These are phyloP conservation scores for Nectriaceae sp. DNA, from an alignment of 2,329 filamentous ascomycete genomes.

Conservation along the genomic window DNA sequence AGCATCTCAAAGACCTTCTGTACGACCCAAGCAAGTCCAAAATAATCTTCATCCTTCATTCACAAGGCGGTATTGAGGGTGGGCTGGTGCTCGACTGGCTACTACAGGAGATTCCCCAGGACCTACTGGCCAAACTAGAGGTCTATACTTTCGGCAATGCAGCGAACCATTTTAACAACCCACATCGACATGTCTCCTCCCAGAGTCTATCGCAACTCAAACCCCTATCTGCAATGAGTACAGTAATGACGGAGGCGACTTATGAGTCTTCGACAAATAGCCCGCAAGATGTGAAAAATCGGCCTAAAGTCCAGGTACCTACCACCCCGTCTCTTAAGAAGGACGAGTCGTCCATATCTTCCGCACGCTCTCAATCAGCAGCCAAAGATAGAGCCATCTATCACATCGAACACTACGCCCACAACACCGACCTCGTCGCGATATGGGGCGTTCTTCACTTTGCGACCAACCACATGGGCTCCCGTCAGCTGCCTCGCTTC, in stretches of 20 bases:
- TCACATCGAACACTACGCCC: conserved; percentile 80
- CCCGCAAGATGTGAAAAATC: conserved; percentile 21
- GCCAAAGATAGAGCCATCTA: conserved; percentile 57
- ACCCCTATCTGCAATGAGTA: conserved; percentile 37
- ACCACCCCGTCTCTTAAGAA: conserved; percentile 13
- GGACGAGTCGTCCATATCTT: conserved; percentile 32
- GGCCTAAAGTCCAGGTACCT: conserved; percentile 11
- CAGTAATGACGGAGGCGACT: conserved; percentile 39
- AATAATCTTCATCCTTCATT: conserved; percentile 74
- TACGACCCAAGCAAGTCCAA: conserved; percentile 64
- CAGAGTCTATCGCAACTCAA: conserved; percentile 39
- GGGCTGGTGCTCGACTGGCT: conserved; percentile 76
- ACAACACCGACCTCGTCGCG: conserved; percentile 72
- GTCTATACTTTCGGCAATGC: conserved; percentile 79
- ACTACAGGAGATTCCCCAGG: conserved; percentile 68
- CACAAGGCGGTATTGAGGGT: conserved; percentile 75
- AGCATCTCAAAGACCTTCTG: conserved; percentile 62
- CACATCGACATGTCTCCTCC: conserved; percentile 53
- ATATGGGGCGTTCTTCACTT: conserved; percentile 75
- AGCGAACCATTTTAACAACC: conserved; percentile 82
- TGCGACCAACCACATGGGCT: conserved; percentile 44
- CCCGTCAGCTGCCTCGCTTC: conserved; percentile 57
- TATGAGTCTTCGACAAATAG: conserved; percentile 25
- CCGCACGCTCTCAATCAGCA: conserved; percentile 37
- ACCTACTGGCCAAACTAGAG: conserved; percentile 68